Evolutionary conservation across 2,329 filamentous ascomycete species (phyloP).

Genomic region (Chalara sp.): DNA sequence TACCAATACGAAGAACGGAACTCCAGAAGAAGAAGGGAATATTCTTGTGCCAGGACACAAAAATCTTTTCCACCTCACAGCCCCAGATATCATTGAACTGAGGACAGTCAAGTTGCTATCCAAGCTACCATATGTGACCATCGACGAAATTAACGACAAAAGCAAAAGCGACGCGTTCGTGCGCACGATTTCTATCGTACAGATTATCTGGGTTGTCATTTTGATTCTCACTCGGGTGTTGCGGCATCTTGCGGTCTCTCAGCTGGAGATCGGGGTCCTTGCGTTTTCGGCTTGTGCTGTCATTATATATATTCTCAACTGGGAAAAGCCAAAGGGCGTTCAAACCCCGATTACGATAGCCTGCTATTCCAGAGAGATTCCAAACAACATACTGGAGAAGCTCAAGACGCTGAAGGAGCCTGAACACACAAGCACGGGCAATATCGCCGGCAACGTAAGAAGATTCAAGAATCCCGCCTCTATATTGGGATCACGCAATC

Average conservation of each 20-base stretch:
- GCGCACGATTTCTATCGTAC: conserved; percentile 2
- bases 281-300: conserved; percentile 8
- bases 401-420: background rate
- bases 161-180: conserved; percentile 30
- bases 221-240: conserved; percentile 2
- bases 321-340: conserved; percentile 9
- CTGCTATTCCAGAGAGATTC: background rate
- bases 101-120: background rate
- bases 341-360: background rate
- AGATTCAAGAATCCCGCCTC: background rate
- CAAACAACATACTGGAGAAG: background rate
- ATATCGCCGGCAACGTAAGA: background rate
- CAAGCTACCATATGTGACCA: conserved; percentile 28
- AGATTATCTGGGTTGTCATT: conserved; percentile 9
- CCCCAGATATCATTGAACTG: conserved; percentile 1
- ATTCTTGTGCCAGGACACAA: background rate
- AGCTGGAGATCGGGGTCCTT: conserved; percentile 8
- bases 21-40: no score
- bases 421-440: background rate
- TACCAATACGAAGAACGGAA: no score
- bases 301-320: conserved; percentile 5
- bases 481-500: background rate
- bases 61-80: background rate
- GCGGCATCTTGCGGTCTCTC: conserved; percentile 5
- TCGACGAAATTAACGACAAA: conserved; percentile 40